These are phyloP conservation scores for Borovskyia barvae DNA, from an alignment of 208 protist species.

Conservation along the genomic window DNA sequence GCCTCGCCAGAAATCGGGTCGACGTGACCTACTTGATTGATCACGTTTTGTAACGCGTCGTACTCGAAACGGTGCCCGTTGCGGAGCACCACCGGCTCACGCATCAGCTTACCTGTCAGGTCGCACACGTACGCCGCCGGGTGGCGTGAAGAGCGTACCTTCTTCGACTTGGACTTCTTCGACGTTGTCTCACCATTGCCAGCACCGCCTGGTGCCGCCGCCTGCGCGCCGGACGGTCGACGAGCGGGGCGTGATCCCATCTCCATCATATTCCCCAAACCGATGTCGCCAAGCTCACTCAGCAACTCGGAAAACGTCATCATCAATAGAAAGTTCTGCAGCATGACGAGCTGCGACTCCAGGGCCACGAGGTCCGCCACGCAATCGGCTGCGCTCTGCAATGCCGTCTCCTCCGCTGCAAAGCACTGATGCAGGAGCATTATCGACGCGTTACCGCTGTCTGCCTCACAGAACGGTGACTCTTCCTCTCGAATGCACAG, in stretches of 20 bases:
- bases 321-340: conserved; percentile 45
- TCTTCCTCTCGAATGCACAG: conserved; percentile 71
- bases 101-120: conserved; percentile 87
- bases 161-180: conserved; percentile 29
- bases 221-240: neutral
- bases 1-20: conserved; percentile 77
- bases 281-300: conserved; percentile 19
- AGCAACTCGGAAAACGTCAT: conserved; percentile 74
- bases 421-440: conserved; percentile 52
- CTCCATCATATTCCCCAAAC: conserved; percentile 15
- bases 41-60: conserved; percentile 70
- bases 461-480: conserved; percentile 51
- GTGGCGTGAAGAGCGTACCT: conserved; percentile 45
- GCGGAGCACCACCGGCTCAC: conserved; percentile 76
- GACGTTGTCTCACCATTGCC: neutral
- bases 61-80: conserved; percentile 82
- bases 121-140: conserved; percentile 74
- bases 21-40: conserved; percentile 82
- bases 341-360: conserved; percentile 64
- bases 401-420: conserved; percentile 39
- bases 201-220: neutral
- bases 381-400: conserved; percentile 46
- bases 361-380: conserved; percentile 50
- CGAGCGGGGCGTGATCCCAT: too few relatives aligned
- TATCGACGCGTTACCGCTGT: conserved; percentile 52